phyloP scores from a whole-genome alignment of 2,329 filamentous ascomycete genomes.

The Fusarium oxysporum region DNA sequence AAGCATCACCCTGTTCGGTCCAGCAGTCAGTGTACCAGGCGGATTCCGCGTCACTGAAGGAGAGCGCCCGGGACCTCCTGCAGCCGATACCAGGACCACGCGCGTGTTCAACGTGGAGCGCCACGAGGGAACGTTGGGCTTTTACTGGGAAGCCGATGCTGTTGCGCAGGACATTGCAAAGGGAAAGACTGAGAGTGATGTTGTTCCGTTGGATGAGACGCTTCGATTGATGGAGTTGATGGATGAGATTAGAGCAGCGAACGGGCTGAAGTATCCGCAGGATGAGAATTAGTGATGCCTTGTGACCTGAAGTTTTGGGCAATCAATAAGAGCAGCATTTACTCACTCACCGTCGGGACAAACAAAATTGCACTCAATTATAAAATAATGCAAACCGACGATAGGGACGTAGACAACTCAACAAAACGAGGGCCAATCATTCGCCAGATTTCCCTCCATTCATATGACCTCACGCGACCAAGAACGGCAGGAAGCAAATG shows the following conservation, averaged over 20 bases:
- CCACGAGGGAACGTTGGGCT: conserved; percentile 9
- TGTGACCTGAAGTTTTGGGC: neutral
- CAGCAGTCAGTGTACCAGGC: conserved; percentile 13
- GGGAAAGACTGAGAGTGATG: conserved; percentile 52
- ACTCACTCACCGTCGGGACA: neutral
- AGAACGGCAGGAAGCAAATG: neutral
- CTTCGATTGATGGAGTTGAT: conserved; percentile 59
- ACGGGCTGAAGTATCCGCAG: conserved; percentile 17
- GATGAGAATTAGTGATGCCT: neutral
- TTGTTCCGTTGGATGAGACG: conserved; percentile 60
- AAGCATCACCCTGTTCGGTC: conserved; percentile 13
- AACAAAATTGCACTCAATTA: neutral
- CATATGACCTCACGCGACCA: neutral
- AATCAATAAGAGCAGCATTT: neutral
- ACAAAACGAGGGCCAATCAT: neutral
- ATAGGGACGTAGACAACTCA: neutral
- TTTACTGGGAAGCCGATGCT: conserved; percentile 30
- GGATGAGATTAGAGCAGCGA: conserved; percentile 55
- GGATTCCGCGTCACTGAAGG: conserved; percentile 16
- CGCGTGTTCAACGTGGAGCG: conserved; percentile 20
- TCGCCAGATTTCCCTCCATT: neutral
- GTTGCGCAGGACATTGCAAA: conserved; percentile 18
- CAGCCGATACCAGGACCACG: neutral
- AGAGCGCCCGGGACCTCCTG: neutral
- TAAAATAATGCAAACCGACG: neutral